phyloP scores from a whole-genome alignment of 331 rosid species.

The Malus hybrid region DNA sequence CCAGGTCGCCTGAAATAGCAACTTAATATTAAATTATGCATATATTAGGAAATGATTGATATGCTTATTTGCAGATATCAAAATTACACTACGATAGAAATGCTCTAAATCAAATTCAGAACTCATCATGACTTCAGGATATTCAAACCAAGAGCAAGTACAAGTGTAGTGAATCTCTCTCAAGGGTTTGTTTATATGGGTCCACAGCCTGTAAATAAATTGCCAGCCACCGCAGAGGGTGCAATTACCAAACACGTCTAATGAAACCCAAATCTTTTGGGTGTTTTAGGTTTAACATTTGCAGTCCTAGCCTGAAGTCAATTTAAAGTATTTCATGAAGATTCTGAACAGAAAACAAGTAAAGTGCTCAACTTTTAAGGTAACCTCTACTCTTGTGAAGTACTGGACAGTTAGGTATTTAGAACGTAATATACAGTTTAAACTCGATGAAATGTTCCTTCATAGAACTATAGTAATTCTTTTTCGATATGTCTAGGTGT shows the following conservation, averaged over 20 bases:
- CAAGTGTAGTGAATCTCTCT: neutral
- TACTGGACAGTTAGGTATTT: neutral
- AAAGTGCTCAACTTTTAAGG: neutral
- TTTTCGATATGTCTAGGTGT: neutral
- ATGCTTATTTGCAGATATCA: neutral
- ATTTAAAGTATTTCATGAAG: neutral
- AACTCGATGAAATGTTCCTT: neutral
- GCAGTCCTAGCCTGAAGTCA: neutral
- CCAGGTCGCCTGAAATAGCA: slow-evolving; percentile 76
- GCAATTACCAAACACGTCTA: neutral
- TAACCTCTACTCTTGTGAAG: neutral
- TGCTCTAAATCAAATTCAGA: neutral
- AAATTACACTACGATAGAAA: neutral
- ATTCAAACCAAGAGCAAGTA: neutral
- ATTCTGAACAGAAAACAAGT: neutral
- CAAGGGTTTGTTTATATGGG: neutral
- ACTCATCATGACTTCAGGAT: neutral
- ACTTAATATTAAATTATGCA: neutral
- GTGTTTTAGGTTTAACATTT: neutral
- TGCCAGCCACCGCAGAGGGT: neutral
- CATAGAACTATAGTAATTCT: neutral
- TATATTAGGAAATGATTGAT: neutral
- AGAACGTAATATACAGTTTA: neutral
- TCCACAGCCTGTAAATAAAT: too few species aligned
- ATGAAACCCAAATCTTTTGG: too few species aligned